Conservation (phyloP, 2,329 filamentous ascomycete species). For the Xylaria sp. region DNA sequence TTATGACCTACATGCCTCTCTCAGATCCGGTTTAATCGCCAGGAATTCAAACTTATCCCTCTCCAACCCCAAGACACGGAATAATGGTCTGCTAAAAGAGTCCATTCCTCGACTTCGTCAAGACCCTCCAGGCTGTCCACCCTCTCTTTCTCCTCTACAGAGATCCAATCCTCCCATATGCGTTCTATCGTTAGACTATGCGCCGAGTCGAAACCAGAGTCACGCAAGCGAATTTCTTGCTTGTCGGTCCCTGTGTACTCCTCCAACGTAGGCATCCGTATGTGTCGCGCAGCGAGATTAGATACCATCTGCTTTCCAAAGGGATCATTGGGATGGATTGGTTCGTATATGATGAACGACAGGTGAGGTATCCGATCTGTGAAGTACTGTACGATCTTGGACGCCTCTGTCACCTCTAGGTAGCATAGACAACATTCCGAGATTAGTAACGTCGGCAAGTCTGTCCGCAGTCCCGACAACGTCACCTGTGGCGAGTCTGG, state of each 20-base stretch:
- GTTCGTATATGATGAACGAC: conserved; percentile 85
- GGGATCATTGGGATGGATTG: conserved; percentile 82
- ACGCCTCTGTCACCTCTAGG: conserved; percentile 73
- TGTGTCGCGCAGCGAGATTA: conserved; percentile 84
- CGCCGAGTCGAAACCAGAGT: conserved; percentile 70
- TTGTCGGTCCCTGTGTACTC: conserved; percentile 74
- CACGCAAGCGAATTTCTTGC: conserved; percentile 73
- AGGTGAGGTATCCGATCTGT: conserved; percentile 60
- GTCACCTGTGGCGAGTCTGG: conserved; percentile 48
- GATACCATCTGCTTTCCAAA: conserved; percentile 94
- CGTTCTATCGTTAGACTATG: conserved; percentile 59
- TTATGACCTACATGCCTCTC: not conserved
- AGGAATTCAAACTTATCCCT: conserved; percentile 56
- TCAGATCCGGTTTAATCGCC: conserved; percentile 30
- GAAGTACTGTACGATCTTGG: conserved; percentile 73
- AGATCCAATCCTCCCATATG: conserved; percentile 84
- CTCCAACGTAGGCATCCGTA: conserved; percentile 84
- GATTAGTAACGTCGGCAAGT: conserved; percentile 83
- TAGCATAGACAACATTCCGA: conserved; percentile 98
- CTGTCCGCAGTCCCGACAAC: conserved; percentile 60
- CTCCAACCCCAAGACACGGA: conserved; percentile 90
- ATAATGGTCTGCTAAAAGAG: conserved; percentile 87
- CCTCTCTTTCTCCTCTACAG: conserved; percentile 76
- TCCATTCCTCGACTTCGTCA: conserved; percentile 96
- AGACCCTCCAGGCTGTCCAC: conserved; percentile 85